Evolutionary conservation across 805 yeast genomes (phyloP), one percentile per base, ranked within the genome.

Genomic region (Metschnikowia drakensbergensis): DNA sequence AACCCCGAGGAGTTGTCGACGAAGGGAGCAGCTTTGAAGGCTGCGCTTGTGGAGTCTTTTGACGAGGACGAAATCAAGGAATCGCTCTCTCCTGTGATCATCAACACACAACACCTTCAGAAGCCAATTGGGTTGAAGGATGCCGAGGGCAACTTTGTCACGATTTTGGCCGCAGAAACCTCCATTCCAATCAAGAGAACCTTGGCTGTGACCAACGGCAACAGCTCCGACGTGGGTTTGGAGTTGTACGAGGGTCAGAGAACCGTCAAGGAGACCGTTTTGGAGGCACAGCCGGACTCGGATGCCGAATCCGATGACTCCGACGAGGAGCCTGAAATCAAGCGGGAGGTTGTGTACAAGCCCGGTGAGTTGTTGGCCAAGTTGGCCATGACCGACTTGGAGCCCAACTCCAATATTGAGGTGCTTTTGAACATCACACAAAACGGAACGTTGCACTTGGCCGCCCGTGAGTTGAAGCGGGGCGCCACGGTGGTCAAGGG

Each of bases 21-120:
- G 55, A 84, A 95, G 64, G 99, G 99, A 72, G 95, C 97, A 50
- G 97, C 98, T 54, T 79, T 92, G 66, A 98, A 94, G 78, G 99
- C 97, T 45, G 82, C 96, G 34, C 76, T 92, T 61, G 74, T 86
- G 54, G 92, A 86, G 61, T 75, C 82, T 50, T 95, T 88, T 61
- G 94, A 85, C 62, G 89, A 80, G 46, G 96, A 87, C 54, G 94
- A 89, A 69, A 75, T 84, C 60, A 73, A 77, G 42, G 96, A 89
- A 71, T 84, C 94, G 49, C 74, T 83, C 59, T 86, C 87, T 69
- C 94, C 95, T 29, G 81, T 87, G 51, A 87, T 91, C 52, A 76
- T 89, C 58, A 86, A 86, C 76, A 91, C 96, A 53, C 92, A 88
- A 65, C 98, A 94, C 67, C 70, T 90, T 54, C 67, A 79, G 56